These are phyloP conservation scores for Shiraia bambusicola DNA, from an alignment of 2,329 filamentous ascomycete genomes.

Conservation along the genomic window DNA sequence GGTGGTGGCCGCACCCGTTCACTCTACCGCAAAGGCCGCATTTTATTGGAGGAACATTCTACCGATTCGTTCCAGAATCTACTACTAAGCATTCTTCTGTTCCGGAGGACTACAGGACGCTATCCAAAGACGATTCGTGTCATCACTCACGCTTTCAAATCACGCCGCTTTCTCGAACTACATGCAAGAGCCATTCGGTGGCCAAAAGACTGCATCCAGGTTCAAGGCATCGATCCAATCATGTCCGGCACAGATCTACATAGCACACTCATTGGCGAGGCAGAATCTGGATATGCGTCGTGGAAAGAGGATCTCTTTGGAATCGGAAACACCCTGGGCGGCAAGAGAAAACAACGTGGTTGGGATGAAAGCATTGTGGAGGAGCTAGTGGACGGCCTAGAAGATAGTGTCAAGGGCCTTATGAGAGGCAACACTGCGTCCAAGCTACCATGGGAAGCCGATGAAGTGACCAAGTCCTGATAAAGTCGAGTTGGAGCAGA, in stretches of 20 bases:
- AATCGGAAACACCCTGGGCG: constrained; percentile 31
- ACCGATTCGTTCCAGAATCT: constrained; percentile 87
- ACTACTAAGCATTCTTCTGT: constrained; percentile 69
- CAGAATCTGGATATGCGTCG: constrained; percentile 38
- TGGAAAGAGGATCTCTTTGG: constrained; percentile 48
- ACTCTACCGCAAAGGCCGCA: constrained; percentile 43
- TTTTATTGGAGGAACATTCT: constrained; percentile 68
- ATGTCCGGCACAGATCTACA: constrained; percentile 42
- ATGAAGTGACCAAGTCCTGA: background rate
- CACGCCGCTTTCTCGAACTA: constrained; percentile 45
- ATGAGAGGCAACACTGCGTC: constrained; percentile 23
- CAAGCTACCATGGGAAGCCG: constrained; percentile 30
- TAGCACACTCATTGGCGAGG: constrained; percentile 41
- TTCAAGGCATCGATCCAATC: constrained; percentile 50
- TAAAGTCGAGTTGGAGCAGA: no score
- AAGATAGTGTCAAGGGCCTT: constrained; percentile 32
- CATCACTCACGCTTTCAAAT: constrained; percentile 53
- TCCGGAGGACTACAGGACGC: constrained; percentile 41
- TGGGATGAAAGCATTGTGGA: constrained; percentile 33
- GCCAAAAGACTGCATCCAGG: constrained; percentile 44
- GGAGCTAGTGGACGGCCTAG: constrained; percentile 26
- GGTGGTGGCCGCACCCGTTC: constrained; percentile 26
- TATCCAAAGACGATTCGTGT: constrained; percentile 48
- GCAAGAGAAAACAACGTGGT: constrained; percentile 45
- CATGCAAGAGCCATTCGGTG: constrained; percentile 48